Evolutionary conservation across 2,329 filamentous ascomycete genomes (phyloP).

Genomic region (Teratosphaeriaceae sp.): DNA sequence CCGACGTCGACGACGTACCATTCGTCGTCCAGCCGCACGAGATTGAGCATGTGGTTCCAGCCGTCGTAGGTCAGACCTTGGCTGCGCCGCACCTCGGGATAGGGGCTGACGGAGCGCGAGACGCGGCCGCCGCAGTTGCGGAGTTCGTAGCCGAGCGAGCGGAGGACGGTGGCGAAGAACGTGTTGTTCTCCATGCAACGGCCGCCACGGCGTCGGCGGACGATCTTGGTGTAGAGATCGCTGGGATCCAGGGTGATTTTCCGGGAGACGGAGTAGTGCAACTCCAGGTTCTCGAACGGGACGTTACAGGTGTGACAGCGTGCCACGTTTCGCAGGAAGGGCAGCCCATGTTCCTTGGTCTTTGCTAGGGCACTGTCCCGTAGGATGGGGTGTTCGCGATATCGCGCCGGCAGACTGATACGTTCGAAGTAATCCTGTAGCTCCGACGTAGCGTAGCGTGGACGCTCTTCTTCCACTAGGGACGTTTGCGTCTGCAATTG

Average conservation of each 20-base stretch:
- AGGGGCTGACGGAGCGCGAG: conserved; percentile 19
- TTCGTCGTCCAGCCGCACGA: conserved; percentile 29
- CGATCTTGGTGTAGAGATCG: conserved; percentile 48
- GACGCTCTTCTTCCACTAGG: too few relatives aligned
- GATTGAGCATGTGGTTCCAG: conserved; percentile 41
- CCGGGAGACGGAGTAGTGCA: conserved; percentile 48
- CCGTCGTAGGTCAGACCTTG: conserved; percentile 20
- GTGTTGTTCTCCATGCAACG: conserved; percentile 57
- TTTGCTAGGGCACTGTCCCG: conserved; percentile 14
- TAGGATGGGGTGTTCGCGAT: too few relatives aligned
- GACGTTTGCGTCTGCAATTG: too few relatives aligned
- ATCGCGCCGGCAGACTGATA: too few relatives aligned
- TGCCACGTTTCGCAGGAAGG: conserved; percentile 21
- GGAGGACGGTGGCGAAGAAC: conserved; percentile 46
- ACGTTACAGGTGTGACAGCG: conserved; percentile 40
- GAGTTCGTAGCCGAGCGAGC: conserved; percentile 44
- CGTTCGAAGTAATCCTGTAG: too few relatives aligned
- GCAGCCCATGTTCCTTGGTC: conserved; percentile 21
- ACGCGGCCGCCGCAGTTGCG: conserved; percentile 37
- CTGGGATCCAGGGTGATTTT: conserved; percentile 44
- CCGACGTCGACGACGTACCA: conserved; percentile 37
- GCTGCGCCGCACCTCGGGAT: conserved; percentile 12
- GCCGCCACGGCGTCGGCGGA: conserved; percentile 44
- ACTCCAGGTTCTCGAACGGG: conserved; percentile 51
- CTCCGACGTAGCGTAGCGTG: too few relatives aligned